Evolutionary conservation across 129 eudicot genomes (phyloP).

Genomic region (Tagetes erecta): DNA sequence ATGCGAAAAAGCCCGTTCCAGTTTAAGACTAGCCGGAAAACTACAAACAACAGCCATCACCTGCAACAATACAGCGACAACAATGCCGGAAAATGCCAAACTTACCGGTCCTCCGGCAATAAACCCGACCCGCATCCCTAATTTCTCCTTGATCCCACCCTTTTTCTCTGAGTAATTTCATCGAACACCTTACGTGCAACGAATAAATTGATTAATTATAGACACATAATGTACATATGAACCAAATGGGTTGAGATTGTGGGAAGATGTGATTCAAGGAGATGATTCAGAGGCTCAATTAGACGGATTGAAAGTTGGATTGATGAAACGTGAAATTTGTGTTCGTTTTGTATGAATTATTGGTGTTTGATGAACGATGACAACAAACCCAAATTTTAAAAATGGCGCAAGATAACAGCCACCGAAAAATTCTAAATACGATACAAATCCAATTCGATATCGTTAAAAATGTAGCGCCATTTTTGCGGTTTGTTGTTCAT

Average conservation of each 20-base stretch:
- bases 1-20: conserved; percentile 74
- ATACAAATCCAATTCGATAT: conserved; percentile 15
- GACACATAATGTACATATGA: not conserved
- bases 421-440: conserved; percentile 13
- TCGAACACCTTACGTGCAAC: conserved; percentile 12
- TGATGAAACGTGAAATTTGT: conserved; percentile 34
- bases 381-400: conserved; percentile 26
- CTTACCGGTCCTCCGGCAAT: conserved; percentile 24
- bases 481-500: conserved; percentile 12
- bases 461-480: conserved; percentile 24
- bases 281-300: conserved; percentile 15
- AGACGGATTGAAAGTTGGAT: conserved; percentile 12
- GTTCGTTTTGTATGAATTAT: conserved; percentile 21
- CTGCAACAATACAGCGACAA: conserved; percentile 27
- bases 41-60: conserved; percentile 41
- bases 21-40: conserved; percentile 44
- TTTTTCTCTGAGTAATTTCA: conserved; percentile 29
- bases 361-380: conserved; percentile 32
- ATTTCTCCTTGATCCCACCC: not conserved
- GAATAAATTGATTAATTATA: conserved; percentile 1
- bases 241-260: conserved; percentile 9
- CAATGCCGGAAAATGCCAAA: conserved; percentile 30
- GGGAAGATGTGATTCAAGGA: not conserved
- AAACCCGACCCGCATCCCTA: conserved; percentile 34
- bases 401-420: not conserved